phyloP scores from a whole-genome alignment of 1,139 yeast genomes.

The Candida sp. region DNA sequence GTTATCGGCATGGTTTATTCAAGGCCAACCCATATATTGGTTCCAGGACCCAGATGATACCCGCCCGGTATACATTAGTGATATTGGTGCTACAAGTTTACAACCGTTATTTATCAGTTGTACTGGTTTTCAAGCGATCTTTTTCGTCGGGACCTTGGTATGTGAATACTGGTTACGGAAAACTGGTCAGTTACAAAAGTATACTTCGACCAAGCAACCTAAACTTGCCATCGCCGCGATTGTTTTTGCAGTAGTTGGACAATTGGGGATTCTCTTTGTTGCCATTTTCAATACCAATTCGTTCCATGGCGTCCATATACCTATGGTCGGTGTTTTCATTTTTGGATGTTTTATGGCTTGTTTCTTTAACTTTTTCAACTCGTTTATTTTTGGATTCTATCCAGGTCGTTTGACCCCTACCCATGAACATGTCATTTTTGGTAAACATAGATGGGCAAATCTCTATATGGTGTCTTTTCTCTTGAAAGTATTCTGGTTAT shows the following conservation, averaged over 20 bases:
- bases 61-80: conserved; percentile 70
- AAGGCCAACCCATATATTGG: conserved; percentile 71
- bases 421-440: conserved; percentile 42
- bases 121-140: conserved; percentile 73
- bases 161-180: conserved; percentile 56
- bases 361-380: conserved; percentile 56
- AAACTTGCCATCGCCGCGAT: conserved; percentile 50
- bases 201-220: conserved; percentile 45
- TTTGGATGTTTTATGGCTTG: conserved; percentile 67
- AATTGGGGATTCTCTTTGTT: conserved; percentile 72
- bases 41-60: conserved; percentile 43
- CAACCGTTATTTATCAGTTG: conserved; percentile 85
- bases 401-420: conserved; percentile 37
- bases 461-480: conserved; percentile 49
- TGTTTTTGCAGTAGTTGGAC: conserved; percentile 59
- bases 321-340: conserved; percentile 74
- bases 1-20: conserved; percentile 57
- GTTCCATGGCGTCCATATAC: conserved; percentile 58
- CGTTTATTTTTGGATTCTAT: conserved; percentile 58
- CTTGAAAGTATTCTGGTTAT: conserved; percentile 62
- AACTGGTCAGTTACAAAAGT: conserved; percentile 52
- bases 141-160: conserved; percentile 65
- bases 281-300: conserved; percentile 67
- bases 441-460: conserved; percentile 32
- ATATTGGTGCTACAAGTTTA: conserved; percentile 80